Conservation (phyloP, 192 early-diverging fungal species). For the Jimgerdemannia flammicorona region DNA sequence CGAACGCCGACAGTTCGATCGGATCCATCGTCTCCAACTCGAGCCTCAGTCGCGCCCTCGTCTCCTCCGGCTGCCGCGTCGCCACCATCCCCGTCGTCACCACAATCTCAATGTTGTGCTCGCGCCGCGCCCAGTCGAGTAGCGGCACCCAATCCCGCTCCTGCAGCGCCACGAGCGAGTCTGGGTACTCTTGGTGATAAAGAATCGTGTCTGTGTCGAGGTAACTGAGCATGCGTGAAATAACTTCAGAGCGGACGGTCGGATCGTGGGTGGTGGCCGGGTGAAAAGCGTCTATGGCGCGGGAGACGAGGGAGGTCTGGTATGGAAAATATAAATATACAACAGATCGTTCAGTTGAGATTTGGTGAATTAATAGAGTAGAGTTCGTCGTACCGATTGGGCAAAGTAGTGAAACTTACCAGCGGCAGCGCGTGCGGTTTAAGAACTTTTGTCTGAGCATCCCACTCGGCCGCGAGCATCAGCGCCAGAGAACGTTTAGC, state of each 20-base stretch:
- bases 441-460: constrained; percentile 73
- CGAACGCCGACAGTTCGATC: constrained; percentile 85
- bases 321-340: not conserved
- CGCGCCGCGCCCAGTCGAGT: constrained; percentile 65
- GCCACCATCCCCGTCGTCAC: constrained; percentile 70
- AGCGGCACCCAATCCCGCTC: constrained; percentile 75
- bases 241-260: constrained; percentile 34
- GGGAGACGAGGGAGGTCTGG: constrained; percentile 84
- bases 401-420: constrained; percentile 29
- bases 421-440: constrained; percentile 86
- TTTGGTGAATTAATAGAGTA: too few relatives aligned
- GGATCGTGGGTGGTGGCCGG: constrained; percentile 34
- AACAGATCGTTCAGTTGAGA: not conserved
- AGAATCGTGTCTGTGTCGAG: constrained; percentile 89
- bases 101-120: constrained; percentile 65
- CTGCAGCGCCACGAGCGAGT: constrained; percentile 77
- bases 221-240: constrained; percentile 75
- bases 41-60: constrained; percentile 50
- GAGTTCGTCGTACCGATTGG: too few relatives aligned
- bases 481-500: constrained; percentile 65
- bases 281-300: constrained; percentile 74
- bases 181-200: constrained; percentile 79
- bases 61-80: constrained; percentile 59
- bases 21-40: constrained; percentile 56
- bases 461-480: constrained; percentile 92